phyloP scores from a whole-genome alignment of 139 green algal genomes.

The Pseudopediastrum boryanum region DNA sequence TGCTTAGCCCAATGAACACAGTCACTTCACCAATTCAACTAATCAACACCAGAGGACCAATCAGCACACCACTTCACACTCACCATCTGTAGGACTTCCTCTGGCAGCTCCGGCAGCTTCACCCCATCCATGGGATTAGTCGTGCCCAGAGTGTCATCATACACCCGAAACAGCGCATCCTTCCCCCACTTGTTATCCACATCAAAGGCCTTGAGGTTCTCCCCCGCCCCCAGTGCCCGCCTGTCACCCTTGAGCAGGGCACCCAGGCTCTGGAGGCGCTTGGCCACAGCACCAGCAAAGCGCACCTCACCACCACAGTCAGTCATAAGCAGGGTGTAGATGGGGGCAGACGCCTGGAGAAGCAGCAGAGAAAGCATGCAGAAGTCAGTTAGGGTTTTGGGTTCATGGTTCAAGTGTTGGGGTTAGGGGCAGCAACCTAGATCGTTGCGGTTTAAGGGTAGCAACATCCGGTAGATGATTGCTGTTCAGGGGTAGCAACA shows the following conservation, averaged over 20 bases:
- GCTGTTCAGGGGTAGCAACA: too few relatives aligned
- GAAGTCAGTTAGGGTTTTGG: too few relatives aligned
- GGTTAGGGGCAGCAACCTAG: too few relatives aligned
- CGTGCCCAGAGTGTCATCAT: constrained; percentile 42
- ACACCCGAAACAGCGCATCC: constrained; percentile 51
- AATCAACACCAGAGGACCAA: too few relatives aligned
- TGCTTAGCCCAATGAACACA: too few relatives aligned
- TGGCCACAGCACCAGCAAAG: constrained; percentile 86
- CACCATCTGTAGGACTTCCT: too few relatives aligned
- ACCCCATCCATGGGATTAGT: constrained; percentile 43
- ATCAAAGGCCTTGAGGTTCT: constrained; percentile 50
- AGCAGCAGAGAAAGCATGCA: neutral
- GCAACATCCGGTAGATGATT: too few relatives aligned
- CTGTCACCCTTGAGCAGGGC: constrained; percentile 89
- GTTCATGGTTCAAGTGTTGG: too few relatives aligned
- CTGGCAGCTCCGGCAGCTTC: constrained; percentile 24
- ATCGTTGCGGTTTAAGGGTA: too few relatives aligned
- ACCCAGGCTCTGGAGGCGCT: constrained; percentile 86
- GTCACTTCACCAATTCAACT: too few relatives aligned
- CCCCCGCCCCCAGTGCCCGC: constrained; percentile 67
- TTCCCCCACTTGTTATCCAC: constrained; percentile 60
- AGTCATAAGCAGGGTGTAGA: constrained; percentile 76
- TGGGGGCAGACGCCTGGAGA: constrained; percentile 27
- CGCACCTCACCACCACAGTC: constrained; percentile 85
- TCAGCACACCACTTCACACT: too few relatives aligned